A percentile compares a stretch with the other conserved stretches of the same genome.
Evolutionary conservation across 352 stramenopile genomes (phyloP).

Genomic region (Paralagenidium karlingii): DNA sequence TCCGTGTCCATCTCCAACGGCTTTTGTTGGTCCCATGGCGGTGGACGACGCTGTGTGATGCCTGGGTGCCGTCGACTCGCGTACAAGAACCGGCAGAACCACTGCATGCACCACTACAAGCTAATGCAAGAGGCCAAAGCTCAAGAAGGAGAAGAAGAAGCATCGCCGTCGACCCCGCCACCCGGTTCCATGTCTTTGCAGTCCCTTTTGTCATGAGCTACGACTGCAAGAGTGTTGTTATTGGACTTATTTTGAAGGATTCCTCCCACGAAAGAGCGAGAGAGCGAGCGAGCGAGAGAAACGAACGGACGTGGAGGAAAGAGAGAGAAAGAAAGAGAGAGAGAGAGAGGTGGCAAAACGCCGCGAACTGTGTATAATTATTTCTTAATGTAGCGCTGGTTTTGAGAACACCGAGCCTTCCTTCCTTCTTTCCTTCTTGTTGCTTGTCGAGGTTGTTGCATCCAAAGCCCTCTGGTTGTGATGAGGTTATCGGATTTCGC

Average conservation of each 20-base stretch:
- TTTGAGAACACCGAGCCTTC: not conserved
- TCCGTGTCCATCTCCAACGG: constrained; percentile 11
- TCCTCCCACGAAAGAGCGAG: not conserved
- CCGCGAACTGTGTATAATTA: not conserved
- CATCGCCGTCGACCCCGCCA: no score
- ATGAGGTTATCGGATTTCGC: no score
- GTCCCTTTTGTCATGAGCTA: not conserved
- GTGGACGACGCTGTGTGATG: constrained; percentile 9
- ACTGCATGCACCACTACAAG: constrained; percentile 14
- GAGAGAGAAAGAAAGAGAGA: constrained; percentile 2
- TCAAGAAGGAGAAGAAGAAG: no score
- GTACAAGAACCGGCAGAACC: constrained; percentile 9
- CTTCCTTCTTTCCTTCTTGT: not conserved
- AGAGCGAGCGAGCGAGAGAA: not conserved
- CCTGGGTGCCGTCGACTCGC: not conserved
- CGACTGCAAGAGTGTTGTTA: no score
- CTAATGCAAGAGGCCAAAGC: constrained; percentile 1
- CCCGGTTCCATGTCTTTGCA: not conserved
- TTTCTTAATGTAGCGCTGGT: not conserved
- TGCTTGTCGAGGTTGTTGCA: no score
- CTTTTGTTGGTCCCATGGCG: constrained; percentile 12
- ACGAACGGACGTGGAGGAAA: no score
- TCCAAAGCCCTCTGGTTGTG: no score
- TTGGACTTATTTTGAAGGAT: constrained; percentile 4
- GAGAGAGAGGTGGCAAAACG: constrained; percentile 2